Base-by-base conservation (phyloP, 2,329 filamentous ascomycete genomes). In the Cytospora chrysosperma region DNA sequence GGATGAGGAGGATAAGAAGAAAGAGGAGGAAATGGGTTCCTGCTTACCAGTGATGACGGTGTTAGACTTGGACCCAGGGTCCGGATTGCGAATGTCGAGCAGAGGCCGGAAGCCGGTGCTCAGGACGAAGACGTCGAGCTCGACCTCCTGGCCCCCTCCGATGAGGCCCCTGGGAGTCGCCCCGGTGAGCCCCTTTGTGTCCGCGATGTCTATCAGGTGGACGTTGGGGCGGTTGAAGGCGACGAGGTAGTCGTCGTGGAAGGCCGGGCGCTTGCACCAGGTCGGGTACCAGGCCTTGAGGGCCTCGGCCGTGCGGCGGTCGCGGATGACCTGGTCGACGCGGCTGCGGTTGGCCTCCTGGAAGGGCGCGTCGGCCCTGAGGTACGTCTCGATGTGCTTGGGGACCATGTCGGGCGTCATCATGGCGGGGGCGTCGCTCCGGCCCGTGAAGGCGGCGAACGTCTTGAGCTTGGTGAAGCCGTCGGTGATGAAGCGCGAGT, bases 211-310 rank as follows among this genome's bases (percentile, higher is more conserved):
- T 4, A 85, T 71, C 0, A 85, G 76, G 2, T 72, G 73, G 2
- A 85, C 81, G 62, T 82, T 81, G 0, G 72, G 67, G 17, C 65
- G 70, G 67, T 85, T 85, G 76, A 85, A 85, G 0, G 76, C 68
- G 0, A 70, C 64, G 0, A 84, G 74, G 61, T 80, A 83, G 9
- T 79, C 76, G 62, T 83, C 78, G 67, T 82, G 79, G 69, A 83
- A 84, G 57, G 73, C 76, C 0, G 82, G 82, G 0, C 82, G 76
- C 66, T 85, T 85, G 72, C 82, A 85, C 75, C 78, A 82, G 1
- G 71, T 72, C 1, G 76, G 75, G 69, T 83, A 84, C 79, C 80
- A 84, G 0, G 81, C 75, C 66, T 82, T 80, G 12, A 84, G 72
- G 0, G 66, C 72, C 21, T 77, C 72, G 0, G 82, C 81, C 0